phyloP scores from a whole-genome alignment of 345 rosid species.

The Ceriops tagal region DNA sequence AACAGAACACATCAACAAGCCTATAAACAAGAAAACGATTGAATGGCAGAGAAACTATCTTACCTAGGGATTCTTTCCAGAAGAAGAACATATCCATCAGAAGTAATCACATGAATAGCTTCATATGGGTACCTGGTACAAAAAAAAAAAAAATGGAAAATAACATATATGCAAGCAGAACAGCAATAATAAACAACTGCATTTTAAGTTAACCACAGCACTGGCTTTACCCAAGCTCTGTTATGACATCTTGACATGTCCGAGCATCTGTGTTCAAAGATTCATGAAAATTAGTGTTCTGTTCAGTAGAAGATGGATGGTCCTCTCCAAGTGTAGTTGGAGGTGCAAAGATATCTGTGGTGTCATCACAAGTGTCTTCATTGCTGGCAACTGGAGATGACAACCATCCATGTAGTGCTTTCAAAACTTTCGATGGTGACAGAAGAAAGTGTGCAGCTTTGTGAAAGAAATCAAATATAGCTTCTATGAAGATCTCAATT shows the following conservation, averaged over 20 bases:
- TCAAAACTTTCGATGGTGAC: constrained; percentile 63
- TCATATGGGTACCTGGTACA: constrained; percentile 81
- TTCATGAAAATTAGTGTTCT: constrained; percentile 44
- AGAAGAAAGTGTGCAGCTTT: constrained; percentile 65
- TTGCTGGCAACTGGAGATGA: constrained; percentile 30
- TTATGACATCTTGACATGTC: constrained; percentile 91
- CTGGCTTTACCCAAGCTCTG: constrained; percentile 80
- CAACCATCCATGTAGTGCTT: constrained; percentile 43
- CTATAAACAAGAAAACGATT: constrained; percentile 14
- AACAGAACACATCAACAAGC: constrained; percentile 20
- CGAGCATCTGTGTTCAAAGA: constrained; percentile 88
- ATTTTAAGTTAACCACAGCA: constrained; percentile 6
- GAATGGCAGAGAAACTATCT: constrained; percentile 14
- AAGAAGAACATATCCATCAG: constrained; percentile 92
- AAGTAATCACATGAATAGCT: constrained; percentile 82
- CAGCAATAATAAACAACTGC: constrained; percentile 4
- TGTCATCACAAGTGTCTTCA: constrained; percentile 21
- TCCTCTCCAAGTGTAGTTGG: constrained; percentile 60
- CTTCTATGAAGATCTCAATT: constrained; percentile 79
- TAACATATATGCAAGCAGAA: background rate
- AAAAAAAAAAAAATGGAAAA: constrained; percentile 7
- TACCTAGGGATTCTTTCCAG: constrained; percentile 97
- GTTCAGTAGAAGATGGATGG: constrained; percentile 57
- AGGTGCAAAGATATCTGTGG: constrained; percentile 37
- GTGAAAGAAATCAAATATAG: constrained; percentile 74